Base-by-base conservation (phyloP, 805 yeast species). In the Vanderwaltozyma yarrowii region DNA sequence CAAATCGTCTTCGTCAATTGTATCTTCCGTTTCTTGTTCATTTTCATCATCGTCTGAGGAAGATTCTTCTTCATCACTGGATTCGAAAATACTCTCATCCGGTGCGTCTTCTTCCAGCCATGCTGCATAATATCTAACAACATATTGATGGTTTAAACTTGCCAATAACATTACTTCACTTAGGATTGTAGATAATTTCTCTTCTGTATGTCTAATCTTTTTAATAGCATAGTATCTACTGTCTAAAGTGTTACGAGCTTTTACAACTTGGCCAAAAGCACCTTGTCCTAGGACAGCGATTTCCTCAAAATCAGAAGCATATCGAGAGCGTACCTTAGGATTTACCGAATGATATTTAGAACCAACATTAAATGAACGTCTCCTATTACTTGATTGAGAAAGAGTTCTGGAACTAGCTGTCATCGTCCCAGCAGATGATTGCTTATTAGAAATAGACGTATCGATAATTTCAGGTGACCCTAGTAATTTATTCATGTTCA, bases 221-320 rank as follows among this genome's bases (percentile, higher is more conserved):
- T 92, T 92, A 42, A 92, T 77, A 0, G 99, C 99, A 58, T 92
- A 92, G 49, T 83, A 84, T 13, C 96, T 71, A 16, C 98, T 97
- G 56, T 92, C 99, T 45, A 92, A 71, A 41, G 88, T 74, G 56
- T 88, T 89, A 43, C 98, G 69, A 0, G 92, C 97, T 52, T 89
- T 88, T n/a, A 92, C 96, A 8, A 92, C 99, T 58, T 92, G 96
- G 5, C 99, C 99, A 62, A 82, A 92, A 0, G 94, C 99, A 29
- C 99, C 99, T 49, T 78, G 76, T 2, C 99, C 99, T 8, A 92
- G 62, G 16, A 80, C 75, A 0, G 89, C 92, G 32, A 86, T 82
- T 55, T 92, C 98, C 58, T 92, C 98, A 60, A 94, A 92, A 56
- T 92, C 99, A 44, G 88, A 76, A 3, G 78, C 82, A 55, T 89